Evolutionary conservation across 1,284 basidiomycete species (phyloP), one percentile per base, ranked within the genome.

Genomic region (Trichosporon ovoides): DNA sequence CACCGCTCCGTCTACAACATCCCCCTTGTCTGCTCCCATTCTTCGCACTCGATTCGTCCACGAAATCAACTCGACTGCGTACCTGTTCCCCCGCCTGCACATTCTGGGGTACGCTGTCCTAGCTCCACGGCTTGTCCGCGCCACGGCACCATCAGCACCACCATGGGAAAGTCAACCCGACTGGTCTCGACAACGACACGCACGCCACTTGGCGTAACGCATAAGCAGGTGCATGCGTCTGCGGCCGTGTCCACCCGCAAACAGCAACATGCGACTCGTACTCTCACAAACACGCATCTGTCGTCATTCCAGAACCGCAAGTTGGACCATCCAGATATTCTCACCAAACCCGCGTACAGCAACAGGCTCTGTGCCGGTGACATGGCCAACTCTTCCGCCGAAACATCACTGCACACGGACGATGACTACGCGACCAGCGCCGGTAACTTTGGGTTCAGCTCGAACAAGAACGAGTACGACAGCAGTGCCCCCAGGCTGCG

Each of bases 401-500:
- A 48, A 14, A 31, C 14, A 9, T 28, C 43, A 10, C 43, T 48
- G 43, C 43, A 22, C 14, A 48, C 43, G 14, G 43, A 48, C 11
- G 43, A 48, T 24, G 43, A 48, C 22, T 48, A 48, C n/a, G 43
- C 43, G 12, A 48, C 22, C 16, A 22, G 16, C 16, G 43, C 43
- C 7, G 43, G 43, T 16, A 22, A 48, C 43, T 48, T 48, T 18
- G 43, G 24, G 22, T 48, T 22, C 33, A 22, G 19, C 22, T n/a
- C 34, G 31, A 18, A 51, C 31, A 10, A 35, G 31, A 18, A 51
- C 31, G 18, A 35, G 18, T 34, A 51, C 43, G 28, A 31, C 28
- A 31, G 28, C 28, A 48, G 24, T 11, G 52, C 52, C 11, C 52
- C 52, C 2, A 24, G 31, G 18, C 52, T 71, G 53, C 67, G 70